Percentiles rank a stretch among this genome's conserved stretches.
Conservation (phyloP, 192 early-diverging fungal genomes). For the Entomortierella chlamydospora region DNA sequence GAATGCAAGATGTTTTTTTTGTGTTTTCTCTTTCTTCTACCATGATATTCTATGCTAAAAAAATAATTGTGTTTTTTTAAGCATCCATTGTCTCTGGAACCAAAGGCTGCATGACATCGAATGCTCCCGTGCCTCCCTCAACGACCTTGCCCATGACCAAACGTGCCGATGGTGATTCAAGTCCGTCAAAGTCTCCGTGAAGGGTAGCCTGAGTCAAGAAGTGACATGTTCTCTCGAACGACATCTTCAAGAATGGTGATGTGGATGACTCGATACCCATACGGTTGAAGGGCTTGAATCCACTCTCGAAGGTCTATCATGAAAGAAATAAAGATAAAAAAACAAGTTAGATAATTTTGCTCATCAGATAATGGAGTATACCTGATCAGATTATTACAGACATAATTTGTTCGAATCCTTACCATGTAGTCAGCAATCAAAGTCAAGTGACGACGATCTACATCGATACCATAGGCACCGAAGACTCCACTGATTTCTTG, state of each 20-base stretch:
- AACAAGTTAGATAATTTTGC: not conserved
- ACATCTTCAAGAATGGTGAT: conserved; percentile 97
- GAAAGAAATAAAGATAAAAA: not conserved
- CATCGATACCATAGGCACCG: conserved; percentile 91
- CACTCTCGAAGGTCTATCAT: conserved; percentile 93
- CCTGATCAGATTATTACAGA: not conserved
- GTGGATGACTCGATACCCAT: conserved; percentile 93
- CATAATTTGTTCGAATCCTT: conserved; percentile 1
- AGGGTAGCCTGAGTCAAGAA: conserved; percentile 95
- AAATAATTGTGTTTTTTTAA: too few relatives aligned
- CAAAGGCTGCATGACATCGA: conserved; percentile 82
- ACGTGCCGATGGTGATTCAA: conserved; percentile 92
- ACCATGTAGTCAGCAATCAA: conserved; percentile 99
- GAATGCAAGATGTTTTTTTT: too few relatives aligned
- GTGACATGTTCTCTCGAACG: conserved; percentile 94
- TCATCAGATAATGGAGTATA: not conserved
- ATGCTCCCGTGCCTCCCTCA: conserved; percentile 92
- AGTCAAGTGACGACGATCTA: conserved; percentile 94
- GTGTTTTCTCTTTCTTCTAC: too few relatives aligned
- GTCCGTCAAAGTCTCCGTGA: conserved; percentile 88
- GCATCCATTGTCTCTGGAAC: conserved; percentile 34
- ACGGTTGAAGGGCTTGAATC: conserved; percentile 98
- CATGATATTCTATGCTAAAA: too few relatives aligned
- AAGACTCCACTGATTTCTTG: conserved; percentile 94
- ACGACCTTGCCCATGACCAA: conserved; percentile 96